A percentile compares a stretch with the other conserved stretches of the same genome.
phyloP scores from a whole-genome alignment of 306 rosid species.

The Senna tora region DNA sequence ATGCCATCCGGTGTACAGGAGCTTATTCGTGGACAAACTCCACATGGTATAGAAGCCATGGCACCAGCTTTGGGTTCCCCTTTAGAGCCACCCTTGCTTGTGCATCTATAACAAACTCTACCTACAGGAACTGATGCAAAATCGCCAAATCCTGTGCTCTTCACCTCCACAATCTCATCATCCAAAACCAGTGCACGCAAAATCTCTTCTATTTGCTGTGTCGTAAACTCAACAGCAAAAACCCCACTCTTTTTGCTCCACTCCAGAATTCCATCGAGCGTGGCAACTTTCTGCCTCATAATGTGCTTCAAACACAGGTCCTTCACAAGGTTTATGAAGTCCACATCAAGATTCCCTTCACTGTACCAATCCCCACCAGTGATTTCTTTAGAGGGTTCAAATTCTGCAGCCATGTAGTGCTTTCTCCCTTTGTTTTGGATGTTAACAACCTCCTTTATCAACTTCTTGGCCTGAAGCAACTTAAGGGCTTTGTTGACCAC shows the following conservation, averaged over 20 bases:
- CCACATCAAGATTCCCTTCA: constrained; percentile 56
- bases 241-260: constrained; percentile 33
- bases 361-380: constrained; percentile 76
- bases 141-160: constrained; percentile 69
- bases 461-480: constrained; percentile 55
- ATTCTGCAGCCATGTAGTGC: constrained; percentile 72
- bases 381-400: constrained; percentile 71
- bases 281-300: constrained; percentile 50
- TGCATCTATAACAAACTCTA: constrained; percentile 63
- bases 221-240: constrained; percentile 42
- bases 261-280: constrained; percentile 53
- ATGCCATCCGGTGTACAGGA: constrained; percentile 65
- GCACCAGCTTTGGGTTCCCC: constrained; percentile 52
- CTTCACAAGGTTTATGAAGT: constrained; percentile 51
- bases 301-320: constrained; percentile 45
- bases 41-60: constrained; percentile 74
- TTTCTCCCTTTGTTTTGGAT: constrained; percentile 67
- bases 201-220: constrained; percentile 61
- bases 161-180: constrained; percentile 54
- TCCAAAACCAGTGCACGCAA: constrained; percentile 65
- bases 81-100: constrained; percentile 48
- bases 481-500: constrained; percentile 52
- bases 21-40: constrained; percentile 71
- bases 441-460: constrained; percentile 69
- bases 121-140: constrained; percentile 60